Evolutionary conservation across 495 filamentous ascomycete genomes (phyloP), one percentile per base, ranked within the genome.

Genomic region (Clavariopsis aquatica): DNA sequence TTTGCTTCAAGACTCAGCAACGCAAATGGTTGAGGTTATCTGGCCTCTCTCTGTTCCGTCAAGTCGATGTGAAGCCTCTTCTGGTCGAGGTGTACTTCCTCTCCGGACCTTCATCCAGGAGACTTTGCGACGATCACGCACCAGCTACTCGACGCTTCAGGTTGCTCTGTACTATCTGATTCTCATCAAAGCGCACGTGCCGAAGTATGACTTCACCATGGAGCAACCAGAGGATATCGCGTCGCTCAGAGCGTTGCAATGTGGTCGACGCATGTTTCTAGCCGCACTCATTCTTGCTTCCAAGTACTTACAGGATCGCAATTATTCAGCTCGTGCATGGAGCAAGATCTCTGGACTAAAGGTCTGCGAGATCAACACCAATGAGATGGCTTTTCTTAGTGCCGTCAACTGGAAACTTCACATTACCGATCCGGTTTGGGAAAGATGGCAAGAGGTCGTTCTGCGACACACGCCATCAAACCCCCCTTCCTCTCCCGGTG

Each of bases 251-350:
- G 90, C 92, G 38, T 87, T 98, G 74, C 93, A 96, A 77, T 98
- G 94, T 80, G 94, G 94, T 55, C 90, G 94, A 60, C 89, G 94
- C 46, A 98, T 98, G 92, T 98, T 98, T 73, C 81, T 98, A 57
- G 89, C 95, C 17, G 90, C 91, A 13, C 80, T 97, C 66, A 96
- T 97, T 69, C 81, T 97, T 49, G 91, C 92, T 2, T 97, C 94
- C 23, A 98, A 98, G 78, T 98, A 96, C 75, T 81, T 98, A 43
- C 94, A 98, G 75, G 94, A 98, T 75, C 89, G 94, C 47, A 98
- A 98, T 76, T 98, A 93, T 76, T 98, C 95, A 8, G 92, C 94
- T 43, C 84, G 92, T 36, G 94, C 94, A 22, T 98, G 94, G 94
- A 97, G 94, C 75, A 97, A 95, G 80, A 98, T 98, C 55, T 97